phyloP scores from a whole-genome alignment of 2,329 filamentous ascomycete species.

The Neocatenulostroma microsporum region DNA sequence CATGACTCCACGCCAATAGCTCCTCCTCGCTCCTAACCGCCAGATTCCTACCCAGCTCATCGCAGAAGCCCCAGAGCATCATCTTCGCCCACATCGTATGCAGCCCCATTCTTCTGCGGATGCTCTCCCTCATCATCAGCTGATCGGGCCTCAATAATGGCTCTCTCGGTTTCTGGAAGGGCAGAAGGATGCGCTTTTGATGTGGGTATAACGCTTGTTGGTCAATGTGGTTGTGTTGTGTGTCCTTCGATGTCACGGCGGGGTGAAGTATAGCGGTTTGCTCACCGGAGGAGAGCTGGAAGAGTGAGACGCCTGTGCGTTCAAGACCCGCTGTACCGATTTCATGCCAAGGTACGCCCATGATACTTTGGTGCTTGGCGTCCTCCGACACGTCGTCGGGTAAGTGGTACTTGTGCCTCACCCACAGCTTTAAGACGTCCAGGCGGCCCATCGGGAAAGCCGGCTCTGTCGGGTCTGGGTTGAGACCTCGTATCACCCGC shows the following conservation, averaged over 20 bases:
- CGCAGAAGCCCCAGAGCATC: constrained; percentile 50
- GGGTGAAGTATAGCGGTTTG: constrained; percentile 6
- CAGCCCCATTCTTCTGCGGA: constrained; percentile 47
- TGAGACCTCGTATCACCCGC: constrained; percentile 51
- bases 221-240: constrained; percentile 2
- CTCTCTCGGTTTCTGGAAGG: constrained; percentile 9
- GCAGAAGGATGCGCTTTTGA: constrained; percentile 7
- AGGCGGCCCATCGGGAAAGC: constrained; percentile 26
- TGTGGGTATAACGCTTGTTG: constrained; percentile 13
- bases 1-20: constrained; percentile 7
- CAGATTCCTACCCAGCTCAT: constrained; percentile 9
- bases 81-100: constrained; percentile 49
- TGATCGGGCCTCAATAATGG: constrained; percentile 50
- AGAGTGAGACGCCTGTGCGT: constrained; percentile 27
- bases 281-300: constrained; percentile 2
- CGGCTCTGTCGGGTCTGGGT: constrained; percentile 33
- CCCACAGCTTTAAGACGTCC: constrained; percentile 50
- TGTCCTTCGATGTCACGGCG: constrained; percentile 9
- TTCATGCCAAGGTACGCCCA: constrained; percentile 46
- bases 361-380: constrained; percentile 29
- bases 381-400: constrained; percentile 17
- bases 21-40: constrained; percentile 8
- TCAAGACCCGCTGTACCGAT: constrained; percentile 50
- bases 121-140: constrained; percentile 50
- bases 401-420: constrained; percentile 49